Conservation (phyloP, 305 asterid genomes). For the Salvia sclarea region DNA sequence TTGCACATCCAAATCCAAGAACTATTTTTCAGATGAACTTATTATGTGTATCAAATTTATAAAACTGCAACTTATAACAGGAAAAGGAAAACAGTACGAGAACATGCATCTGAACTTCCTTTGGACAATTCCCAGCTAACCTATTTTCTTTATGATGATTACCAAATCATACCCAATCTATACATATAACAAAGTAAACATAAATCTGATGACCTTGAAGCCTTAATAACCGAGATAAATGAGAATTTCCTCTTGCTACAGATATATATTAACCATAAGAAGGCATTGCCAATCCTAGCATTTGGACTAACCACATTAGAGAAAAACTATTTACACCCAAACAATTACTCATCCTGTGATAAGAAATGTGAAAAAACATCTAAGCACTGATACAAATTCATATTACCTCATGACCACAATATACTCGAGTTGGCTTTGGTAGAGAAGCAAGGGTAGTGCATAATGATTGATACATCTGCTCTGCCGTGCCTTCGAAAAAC, state of each 20-base stretch:
- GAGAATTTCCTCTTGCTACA: not conserved
- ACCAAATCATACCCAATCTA: not conserved
- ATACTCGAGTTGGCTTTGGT: constrained; percentile 88
- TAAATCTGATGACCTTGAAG: not conserved
- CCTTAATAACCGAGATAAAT: not conserved
- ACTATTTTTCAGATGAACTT: not conserved
- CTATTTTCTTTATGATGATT: not conserved
- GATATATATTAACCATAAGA: not conserved
- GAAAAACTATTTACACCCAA: not conserved
- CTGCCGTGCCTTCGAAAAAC: constrained; percentile 95
- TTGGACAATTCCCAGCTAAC: not conserved
- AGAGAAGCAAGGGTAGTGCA: constrained; percentile 80
- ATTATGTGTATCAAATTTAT: not conserved
- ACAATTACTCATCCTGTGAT: not conserved
- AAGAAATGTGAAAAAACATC: not conserved
- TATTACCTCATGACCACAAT: constrained; percentile 94
- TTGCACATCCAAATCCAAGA: not conserved
- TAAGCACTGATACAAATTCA: constrained; percentile 9
- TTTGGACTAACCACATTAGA: not conserved
- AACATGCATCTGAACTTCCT: not conserved
- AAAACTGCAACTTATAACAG: not conserved
- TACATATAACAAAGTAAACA: constrained; percentile 19
- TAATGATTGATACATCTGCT: constrained; percentile 86
- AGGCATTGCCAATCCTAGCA: not conserved
- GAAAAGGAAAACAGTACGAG: not conserved